These are phyloP conservation scores for Trypanosomatidae sp. DNA, from an alignment of 208 protist genomes.

Conservation along the genomic window DNA sequence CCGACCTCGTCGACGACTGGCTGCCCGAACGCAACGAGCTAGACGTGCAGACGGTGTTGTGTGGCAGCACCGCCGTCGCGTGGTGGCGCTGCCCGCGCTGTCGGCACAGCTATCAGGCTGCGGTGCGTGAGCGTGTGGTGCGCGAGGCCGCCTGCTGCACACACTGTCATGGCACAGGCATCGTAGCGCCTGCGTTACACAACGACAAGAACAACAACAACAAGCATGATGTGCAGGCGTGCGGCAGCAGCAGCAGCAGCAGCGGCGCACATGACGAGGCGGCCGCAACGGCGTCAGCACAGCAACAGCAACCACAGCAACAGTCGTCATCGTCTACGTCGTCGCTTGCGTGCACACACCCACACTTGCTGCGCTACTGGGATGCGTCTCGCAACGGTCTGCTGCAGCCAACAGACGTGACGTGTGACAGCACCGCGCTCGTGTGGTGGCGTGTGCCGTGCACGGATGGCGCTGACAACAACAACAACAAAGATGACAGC, in stretches of 20 bases:
- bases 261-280: neutral
- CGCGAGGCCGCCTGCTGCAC: slow-evolving; percentile 23
- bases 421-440: slow-evolving; percentile 16
- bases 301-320: neutral
- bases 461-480: slow-evolving; percentile 1
- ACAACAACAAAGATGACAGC: neutral
- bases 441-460: slow-evolving; percentile 45
- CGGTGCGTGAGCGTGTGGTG: slow-evolving; percentile 28
- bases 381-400: slow-evolving; percentile 32
- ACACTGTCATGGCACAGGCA: slow-evolving; percentile 11
- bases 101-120: slow-evolving; percentile 25
- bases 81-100: slow-evolving; percentile 52
- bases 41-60: slow-evolving; percentile 32
- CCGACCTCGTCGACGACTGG: slow-evolving; percentile 71
- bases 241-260: neutral
- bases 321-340: too few species aligned
- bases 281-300: neutral
- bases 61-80: slow-evolving; percentile 7
- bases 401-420: slow-evolving; percentile 29
- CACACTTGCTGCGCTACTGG: slow-evolving; percentile 23
- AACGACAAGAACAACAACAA: neutral
- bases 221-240: neutral
- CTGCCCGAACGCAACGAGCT: slow-evolving; percentile 66
- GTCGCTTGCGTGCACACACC: slow-evolving; percentile 30
- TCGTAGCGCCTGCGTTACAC: neutral